Base-by-base conservation (phyloP, 352 stramenopile genomes). In the Peronospora belbahrii region DNA sequence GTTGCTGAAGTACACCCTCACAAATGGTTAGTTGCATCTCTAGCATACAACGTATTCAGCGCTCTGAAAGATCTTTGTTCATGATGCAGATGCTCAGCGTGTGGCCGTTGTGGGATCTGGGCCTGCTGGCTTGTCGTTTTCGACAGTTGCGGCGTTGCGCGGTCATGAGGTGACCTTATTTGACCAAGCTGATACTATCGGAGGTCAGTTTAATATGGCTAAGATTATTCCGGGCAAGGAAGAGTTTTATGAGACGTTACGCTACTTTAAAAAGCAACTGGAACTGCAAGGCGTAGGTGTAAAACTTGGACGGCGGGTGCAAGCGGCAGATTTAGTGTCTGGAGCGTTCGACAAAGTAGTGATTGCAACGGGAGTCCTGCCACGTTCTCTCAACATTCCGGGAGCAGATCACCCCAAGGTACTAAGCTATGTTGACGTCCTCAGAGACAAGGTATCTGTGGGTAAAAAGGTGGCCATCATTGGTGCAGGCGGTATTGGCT, bases 141-240 rank as follows among this genome's bases (percentile, higher is more conserved):
- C 92, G 9, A 91, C 75, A 1, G 71, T 76, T 27, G 88, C 90
- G 15, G 90, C 89, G 6, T 69, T 80, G 35, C 85, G 92, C 25
- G 95, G 94, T 6, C 93, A 98, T 54, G 61, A 89, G 3, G 91
- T 98, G 6, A 97, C 88, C 11, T 67, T 98, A 2, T 98, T 97
- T 48, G 95, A 98, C 50, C 70, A 91, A 48, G 64, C 67, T 2
- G 54, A 74, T 9, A 63, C 76, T 34, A 91, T 97, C 47, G 91
- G 91, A 36, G 91, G 90, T 13, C 94, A 98, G 68, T 98, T 98
- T 56, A 97, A 98, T 59, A 96, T 98, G 82, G 95, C 95, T 30
- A 98, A 98, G 74, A 66, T 73, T 31, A 82, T 98, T 42, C 95
- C 95, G 8, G 94, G 95, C 17, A 98, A 98, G 64, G 94, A 98